Evolutionary conservation across 2,329 filamentous ascomycete genomes (phyloP).

Genomic region (Graphiopsis chlorocephala): DNA sequence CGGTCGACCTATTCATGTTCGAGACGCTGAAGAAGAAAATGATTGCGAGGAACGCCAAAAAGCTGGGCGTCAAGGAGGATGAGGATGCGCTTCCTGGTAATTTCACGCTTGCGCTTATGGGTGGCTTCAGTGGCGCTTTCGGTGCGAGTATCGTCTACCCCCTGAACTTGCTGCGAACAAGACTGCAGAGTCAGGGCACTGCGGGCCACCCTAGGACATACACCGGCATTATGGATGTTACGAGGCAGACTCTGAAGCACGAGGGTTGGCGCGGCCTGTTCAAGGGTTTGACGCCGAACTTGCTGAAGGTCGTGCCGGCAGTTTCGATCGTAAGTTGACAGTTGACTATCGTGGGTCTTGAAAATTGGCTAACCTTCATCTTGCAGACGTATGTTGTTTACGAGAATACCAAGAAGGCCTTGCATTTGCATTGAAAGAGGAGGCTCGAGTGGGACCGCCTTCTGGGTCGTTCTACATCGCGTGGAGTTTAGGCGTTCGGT

Average conservation of each 20-base stretch:
- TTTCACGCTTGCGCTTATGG: slow-evolving; percentile 81
- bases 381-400: slow-evolving; percentile 74
- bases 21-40: slow-evolving; percentile 83
- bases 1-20: slow-evolving; percentile 93
- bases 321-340: slow-evolving; percentile 66
- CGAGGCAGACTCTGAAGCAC: slow-evolving; percentile 73
- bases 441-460: not conserved
- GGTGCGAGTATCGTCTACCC: slow-evolving; percentile 95
- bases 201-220: slow-evolving; percentile 75
- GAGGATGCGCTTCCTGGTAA: slow-evolving; percentile 75
- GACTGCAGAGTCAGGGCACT: slow-evolving; percentile 48
- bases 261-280: slow-evolving; percentile 87
- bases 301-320: slow-evolving; percentile 93
- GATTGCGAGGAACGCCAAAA: slow-evolving; percentile 66
- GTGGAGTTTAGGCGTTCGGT: slow-evolving; percentile 12
- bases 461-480: not conserved
- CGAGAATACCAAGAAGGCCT: slow-evolving; percentile 77
- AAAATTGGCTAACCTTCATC: not conserved
- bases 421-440: slow-evolving; percentile 41
- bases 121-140: slow-evolving; percentile 85
- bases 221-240: slow-evolving; percentile 85
- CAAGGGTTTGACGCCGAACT: slow-evolving; percentile 90
- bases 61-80: slow-evolving; percentile 72
- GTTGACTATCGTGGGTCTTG: not conserved
- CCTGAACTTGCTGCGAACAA: slow-evolving; percentile 85